These are phyloP conservation scores for Sonneratia alba DNA, from an alignment of 345 rosid species.

Conservation along the genomic window DNA sequence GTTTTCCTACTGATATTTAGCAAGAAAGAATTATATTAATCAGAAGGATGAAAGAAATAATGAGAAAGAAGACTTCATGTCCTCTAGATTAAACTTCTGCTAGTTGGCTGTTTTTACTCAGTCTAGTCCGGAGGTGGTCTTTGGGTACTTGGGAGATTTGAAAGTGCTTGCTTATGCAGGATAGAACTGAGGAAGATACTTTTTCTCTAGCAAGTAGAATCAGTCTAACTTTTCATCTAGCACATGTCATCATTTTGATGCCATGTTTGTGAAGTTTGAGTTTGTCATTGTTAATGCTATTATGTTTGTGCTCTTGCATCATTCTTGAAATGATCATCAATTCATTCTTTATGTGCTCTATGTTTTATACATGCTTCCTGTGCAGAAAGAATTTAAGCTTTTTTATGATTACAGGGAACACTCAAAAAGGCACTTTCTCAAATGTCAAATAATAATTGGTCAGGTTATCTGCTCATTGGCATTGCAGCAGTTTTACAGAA, in stretches of 20 bases:
- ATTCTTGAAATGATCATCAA: background rate
- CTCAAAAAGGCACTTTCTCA: constrained; percentile 47
- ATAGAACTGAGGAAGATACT: background rate
- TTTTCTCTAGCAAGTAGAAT: background rate
- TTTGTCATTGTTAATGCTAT: background rate
- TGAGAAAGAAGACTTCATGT: background rate
- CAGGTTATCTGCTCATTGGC: constrained; percentile 53
- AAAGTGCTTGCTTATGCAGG: background rate
- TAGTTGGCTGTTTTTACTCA: background rate
- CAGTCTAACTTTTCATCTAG: background rate
- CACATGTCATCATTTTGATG: background rate
- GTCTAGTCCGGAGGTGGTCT: background rate
- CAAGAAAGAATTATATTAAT: background rate
- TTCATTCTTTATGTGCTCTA: background rate
- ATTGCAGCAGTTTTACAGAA: constrained; percentile 72
- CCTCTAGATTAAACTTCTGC: background rate
- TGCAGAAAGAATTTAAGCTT: constrained; percentile 2
- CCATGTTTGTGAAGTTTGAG: background rate
- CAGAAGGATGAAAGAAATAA: background rate
- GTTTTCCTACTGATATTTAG: background rate
- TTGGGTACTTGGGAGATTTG: background rate
- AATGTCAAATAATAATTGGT: constrained; percentile 46
- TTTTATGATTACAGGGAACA: constrained; percentile 30
- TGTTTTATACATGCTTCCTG: background rate
- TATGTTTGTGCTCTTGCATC: background rate